These are phyloP conservation scores for Solanum sitiens DNA, from an alignment of 257 asterid genomes.

Conservation along the genomic window DNA sequence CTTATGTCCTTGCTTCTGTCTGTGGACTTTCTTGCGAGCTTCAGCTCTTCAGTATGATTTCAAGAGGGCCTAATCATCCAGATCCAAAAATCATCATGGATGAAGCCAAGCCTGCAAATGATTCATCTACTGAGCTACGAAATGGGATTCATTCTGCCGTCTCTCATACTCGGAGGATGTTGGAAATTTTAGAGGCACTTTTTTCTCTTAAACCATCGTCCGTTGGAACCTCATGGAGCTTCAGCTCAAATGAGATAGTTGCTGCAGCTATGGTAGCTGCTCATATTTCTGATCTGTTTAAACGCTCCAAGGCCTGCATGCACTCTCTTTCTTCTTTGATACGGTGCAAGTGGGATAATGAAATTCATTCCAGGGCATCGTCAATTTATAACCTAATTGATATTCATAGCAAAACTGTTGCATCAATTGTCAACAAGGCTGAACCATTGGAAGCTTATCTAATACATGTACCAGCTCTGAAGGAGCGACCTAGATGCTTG, in stretches of 20 bases:
- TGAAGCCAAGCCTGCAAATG: conserved; percentile 38
- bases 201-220: conserved; percentile 95
- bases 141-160: conserved; percentile 77
- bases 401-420: conserved; percentile 86
- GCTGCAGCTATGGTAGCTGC: conserved; percentile 99
- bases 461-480: conserved; percentile 41
- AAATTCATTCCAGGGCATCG: conserved; percentile 76
- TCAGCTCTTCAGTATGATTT: conserved; percentile 75
- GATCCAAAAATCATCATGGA: conserved; percentile 21
- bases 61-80: conserved; percentile 37
- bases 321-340: conserved; percentile 73
- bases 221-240: conserved; percentile 84
- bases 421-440: conserved; percentile 87
- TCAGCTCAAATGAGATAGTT: conserved; percentile 89
- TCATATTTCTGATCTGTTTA: conserved; percentile 88
- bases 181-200: conserved; percentile 89
- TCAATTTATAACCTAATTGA: conserved; percentile 91
- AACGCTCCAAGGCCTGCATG: conserved; percentile 91
- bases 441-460: conserved; percentile 91
- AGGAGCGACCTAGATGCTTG: conserved; percentile 38
- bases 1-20: conserved; percentile 94
- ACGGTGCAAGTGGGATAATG: conserved; percentile 87
- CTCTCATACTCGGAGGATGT: conserved; percentile 74
- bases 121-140: conserved; percentile 35
- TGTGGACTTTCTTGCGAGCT: conserved; percentile 97